Conservation (phyloP, 768 basidiomycete species). For the Suillus occidentalis region DNA sequence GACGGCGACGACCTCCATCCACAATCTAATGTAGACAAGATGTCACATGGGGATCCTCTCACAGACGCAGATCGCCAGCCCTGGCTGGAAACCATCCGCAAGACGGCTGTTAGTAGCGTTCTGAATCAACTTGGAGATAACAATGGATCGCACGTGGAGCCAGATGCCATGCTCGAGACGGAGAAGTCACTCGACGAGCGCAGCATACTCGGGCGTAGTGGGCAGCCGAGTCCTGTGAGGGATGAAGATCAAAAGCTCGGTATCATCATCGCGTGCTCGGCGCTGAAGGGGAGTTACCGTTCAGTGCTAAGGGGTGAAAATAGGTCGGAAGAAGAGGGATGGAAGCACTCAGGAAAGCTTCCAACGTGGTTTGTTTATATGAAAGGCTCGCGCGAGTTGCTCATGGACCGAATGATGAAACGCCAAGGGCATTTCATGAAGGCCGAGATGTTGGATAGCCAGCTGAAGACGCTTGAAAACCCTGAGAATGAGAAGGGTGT, state of each 20-base stretch:
- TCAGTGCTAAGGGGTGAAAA: slow-evolving; percentile 64
- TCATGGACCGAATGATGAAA: slow-evolving; percentile 63
- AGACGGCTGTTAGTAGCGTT: slow-evolving; percentile 45
- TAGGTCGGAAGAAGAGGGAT: slow-evolving; percentile 16
- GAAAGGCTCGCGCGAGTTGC: slow-evolving; percentile 52
- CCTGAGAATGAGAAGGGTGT: slow-evolving; percentile 70
- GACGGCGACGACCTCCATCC: slow-evolving; percentile 94
- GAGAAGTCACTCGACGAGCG: slow-evolving; percentile 7
- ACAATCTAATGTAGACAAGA: slow-evolving; percentile 80
- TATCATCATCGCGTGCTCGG: slow-evolving; percentile 85
- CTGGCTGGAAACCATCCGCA: slow-evolving; percentile 78
- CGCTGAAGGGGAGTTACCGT: slow-evolving; percentile 80
- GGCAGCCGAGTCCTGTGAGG: slow-evolving; percentile 4
- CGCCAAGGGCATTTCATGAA: slow-evolving; percentile 84
- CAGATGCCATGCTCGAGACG: slow-evolving; percentile 11
- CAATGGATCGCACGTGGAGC: slow-evolving; percentile 29
- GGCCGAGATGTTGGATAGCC: slow-evolving; percentile 76
- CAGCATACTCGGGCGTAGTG: not conserved
- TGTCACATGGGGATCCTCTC: slow-evolving; percentile 74
- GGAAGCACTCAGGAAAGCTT: slow-evolving; percentile 32
- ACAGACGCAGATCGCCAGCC: slow-evolving; percentile 83
- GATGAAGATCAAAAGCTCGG: slow-evolving; percentile 34
- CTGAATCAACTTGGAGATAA: slow-evolving; percentile 6
- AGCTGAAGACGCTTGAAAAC: slow-evolving; percentile 67
- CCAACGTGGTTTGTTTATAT: slow-evolving; percentile 83